Base-by-base conservation (phyloP, 2,329 filamentous ascomycete species). In the Neonectria coccinea region DNA sequence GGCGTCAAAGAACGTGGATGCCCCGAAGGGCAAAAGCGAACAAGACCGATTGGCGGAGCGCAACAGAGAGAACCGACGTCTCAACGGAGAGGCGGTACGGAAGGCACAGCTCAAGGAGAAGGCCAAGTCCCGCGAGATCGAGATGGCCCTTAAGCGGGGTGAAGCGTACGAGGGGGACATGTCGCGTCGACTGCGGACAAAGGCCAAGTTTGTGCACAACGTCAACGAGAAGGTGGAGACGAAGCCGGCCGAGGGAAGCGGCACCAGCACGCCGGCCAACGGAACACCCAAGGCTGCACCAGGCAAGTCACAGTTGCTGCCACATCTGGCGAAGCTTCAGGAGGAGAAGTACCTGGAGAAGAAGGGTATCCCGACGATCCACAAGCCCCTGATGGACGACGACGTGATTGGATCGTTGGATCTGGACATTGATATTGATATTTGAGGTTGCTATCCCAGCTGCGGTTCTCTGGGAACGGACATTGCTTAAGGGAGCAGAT, bases 401-500 rank as follows among this genome's bases (percentile, higher is more conserved):
- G 96, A 98, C 75, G 91, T 97, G 60, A 95, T 98, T 78, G 94
- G 91, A 1, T 87, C 89, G 27, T 83, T 98, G 82, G 96, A 98
- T 77, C 81, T 98, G 72, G 95, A 93, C 29, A 93, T 98, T 76
- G 95, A 98, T 72, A 90, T 97, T 73, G 94, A 97, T 70, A 93
- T 97, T 71, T 93, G 82, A 72, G 52, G 44, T 44, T 36, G 54
- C 20, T 41, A 20, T 41, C 10, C 18, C 9, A 20, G 44, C 20
- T 29, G 20, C 3, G 10, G 36, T 25, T 31, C n/a, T 20, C 20
- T 41, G 59, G 52, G 54, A 11, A 20, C 42, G 51, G 42, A 39
- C 7, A 27, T 25, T 14, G 16, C 31, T 57, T 54, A 14, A 18
- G 41, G 47, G 44, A 27, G 41, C 22, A 42, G 20, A 6, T 50